Evolutionary conservation across 257 asterid species (phyloP), one percentile per base, ranked within the genome.

Genomic region (Solanum peruvianum): DNA sequence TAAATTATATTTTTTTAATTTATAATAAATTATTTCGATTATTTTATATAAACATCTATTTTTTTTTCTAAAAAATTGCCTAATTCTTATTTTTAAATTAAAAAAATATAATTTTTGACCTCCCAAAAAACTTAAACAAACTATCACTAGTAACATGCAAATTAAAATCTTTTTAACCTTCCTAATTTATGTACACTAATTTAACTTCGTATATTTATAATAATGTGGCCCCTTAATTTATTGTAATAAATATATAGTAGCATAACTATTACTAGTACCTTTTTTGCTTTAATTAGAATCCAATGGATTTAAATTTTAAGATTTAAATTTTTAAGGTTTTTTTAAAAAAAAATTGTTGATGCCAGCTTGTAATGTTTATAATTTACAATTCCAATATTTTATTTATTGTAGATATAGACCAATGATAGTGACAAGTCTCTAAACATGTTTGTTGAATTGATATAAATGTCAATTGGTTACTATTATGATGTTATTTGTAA

Each of bases 321-420:
- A 31, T 31, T 31, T 31, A 31, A 31, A 31, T 31, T 31, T 31
- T 31, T n/a, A 31, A 31, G 31, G 31, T 31, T 31, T 31, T 31
- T 2, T 31, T 2, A 31, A n/a, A n/a, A n/a, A n/a, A n/a, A n/a
- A n/a, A n/a, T n/a, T 6, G 67, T 47, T 27, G 67, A 29, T 80
- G 84, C 84, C 84, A 80, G 67, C 84, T 78, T 47, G 84, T 47
- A 80, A 33, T 44, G 27, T 80, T 47, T 45, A 47, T 45, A 47
- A 80, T 80, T 16, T 25, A 27, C 27, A 47, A 80, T 10, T 78
- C 62, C n/a, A 80, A 45, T 25, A 66, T 16, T 47, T 29, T 27
- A 39, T 76, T 27, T 31, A 15, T 25, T 27, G 44, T n/a, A 70
- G 15, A 15, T 44, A 16, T 80, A 47, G 85, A 3, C 85, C 67